Base-by-base conservation (phyloP, 1,284 basidiomycete genomes). In the Naganishia liquefaciens region DNA sequence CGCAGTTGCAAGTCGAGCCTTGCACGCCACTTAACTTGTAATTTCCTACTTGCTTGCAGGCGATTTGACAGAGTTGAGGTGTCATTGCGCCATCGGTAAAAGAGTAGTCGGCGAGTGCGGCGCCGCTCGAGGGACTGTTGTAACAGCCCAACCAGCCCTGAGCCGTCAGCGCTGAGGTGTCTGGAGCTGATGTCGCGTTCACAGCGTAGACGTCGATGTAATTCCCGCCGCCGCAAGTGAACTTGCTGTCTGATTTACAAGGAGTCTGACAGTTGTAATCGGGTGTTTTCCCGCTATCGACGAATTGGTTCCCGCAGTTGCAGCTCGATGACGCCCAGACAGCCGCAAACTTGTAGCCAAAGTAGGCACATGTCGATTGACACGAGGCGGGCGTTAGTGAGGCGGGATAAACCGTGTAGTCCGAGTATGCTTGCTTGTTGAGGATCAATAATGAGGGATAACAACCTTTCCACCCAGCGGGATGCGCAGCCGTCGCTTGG, bases 71-170 rank as follows among this genome's bases (percentile, higher is more conserved):
- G 3, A 55, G 19, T n/a, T 62, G 46, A 21, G 63, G 58, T 0
- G 73, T 72, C 71, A 73, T 73, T 13, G 55, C 28, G 37, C 23
- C 33, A 30, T 65, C 64, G 5, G 58, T 62, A 68, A 63, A 70
- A 13, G 63, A 51, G 61, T 68, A 67, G 43, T 54, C 60, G 53
- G 30, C n/a, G 10, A 58, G 62, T 44, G 70, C 66, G 19, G 51
- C 23, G 39, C 63, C 54, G 15, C n/a, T 44, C 28, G n/a, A 28
- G 17, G 43, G 54, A 47, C 66, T 58, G 17, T 43, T 25, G 62
- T 49, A 69, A 37, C 70, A 69, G 17, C 66, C 69, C 17, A 55
- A 7, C 54, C 33, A 64, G 10, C 63, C 62, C 68, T 27, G 67
- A 5, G 47, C 46, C 15, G 15, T 68, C 40, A 54, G 13, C 3